A percentile compares a stretch with the other conserved stretches of the same genome.
Conservation (phyloP, 306 rosid species). For the Alnus rubra region DNA sequence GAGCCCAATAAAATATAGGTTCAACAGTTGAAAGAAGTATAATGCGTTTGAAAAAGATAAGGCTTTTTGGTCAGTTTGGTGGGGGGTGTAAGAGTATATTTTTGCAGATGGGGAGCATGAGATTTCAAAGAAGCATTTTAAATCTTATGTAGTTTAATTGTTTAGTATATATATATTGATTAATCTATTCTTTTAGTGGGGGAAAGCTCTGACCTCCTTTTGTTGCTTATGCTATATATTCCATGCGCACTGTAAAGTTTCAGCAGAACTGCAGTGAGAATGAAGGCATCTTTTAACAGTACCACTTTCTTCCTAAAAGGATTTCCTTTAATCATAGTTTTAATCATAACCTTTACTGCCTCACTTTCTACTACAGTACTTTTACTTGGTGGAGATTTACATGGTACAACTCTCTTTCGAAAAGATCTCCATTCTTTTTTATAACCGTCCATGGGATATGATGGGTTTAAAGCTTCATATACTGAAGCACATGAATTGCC, state of each 20-base stretch:
- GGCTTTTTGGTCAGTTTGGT: constrained; percentile 70
- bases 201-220: constrained; percentile 66
- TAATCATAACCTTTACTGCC: constrained; percentile 70
- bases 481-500: background rate
- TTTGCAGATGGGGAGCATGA: constrained; percentile 71
- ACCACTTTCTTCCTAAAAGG: constrained; percentile 49
- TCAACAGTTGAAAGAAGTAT: constrained; percentile 45
- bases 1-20: constrained; percentile 33
- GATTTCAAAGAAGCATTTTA: constrained; percentile 51
- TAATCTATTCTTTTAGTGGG: constrained; percentile 45
- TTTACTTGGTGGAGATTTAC: constrained; percentile 19
- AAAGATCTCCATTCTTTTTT: background rate
- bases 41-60: constrained; percentile 59
- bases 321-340: constrained; percentile 75
- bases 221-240: constrained; percentile 45
- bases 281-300: constrained; percentile 52
- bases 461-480: background rate
- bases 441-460: background rate
- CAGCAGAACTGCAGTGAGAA: constrained; percentile 38
- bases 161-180: background rate
- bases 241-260: constrained; percentile 95
- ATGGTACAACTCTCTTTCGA: background rate
- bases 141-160: constrained; percentile 34
- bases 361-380: constrained; percentile 49
- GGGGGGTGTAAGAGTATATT: constrained; percentile 58